These are phyloP conservation scores for Evernia prunastri DNA, from an alignment of 495 filamentous ascomycete species.

Conservation along the genomic window DNA sequence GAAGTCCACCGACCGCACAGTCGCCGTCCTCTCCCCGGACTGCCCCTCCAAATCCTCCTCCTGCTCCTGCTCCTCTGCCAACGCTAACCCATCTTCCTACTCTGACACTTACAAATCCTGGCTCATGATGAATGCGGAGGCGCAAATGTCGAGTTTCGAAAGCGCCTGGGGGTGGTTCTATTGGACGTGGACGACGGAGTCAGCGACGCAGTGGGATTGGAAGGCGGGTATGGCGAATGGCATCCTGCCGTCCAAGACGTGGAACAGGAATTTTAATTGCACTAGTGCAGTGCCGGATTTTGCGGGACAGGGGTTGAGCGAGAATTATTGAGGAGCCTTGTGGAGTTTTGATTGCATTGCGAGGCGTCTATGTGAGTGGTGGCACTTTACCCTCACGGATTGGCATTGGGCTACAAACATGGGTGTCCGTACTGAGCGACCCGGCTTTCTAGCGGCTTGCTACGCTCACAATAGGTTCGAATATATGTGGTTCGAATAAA, in stretches of 20 bases:
- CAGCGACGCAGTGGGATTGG: constrained; percentile 88
- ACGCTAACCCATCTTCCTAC: constrained; percentile 63
- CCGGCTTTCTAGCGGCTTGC: not conserved
- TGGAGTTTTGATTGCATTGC: not conserved
- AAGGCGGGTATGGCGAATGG: constrained; percentile 69
- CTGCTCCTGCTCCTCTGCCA: constrained; percentile 72
- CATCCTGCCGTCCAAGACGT: constrained; percentile 74
- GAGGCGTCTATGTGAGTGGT: not conserved
- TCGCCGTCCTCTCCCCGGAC: constrained; percentile 51
- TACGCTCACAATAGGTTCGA: not conserved
- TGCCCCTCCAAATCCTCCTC: constrained; percentile 58
- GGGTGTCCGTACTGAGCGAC: not conserved
- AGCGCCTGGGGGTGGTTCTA: constrained; percentile 96
- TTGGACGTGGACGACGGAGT: constrained; percentile 86
- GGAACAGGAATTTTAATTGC: constrained; percentile 70
- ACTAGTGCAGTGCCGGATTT: constrained; percentile 63
- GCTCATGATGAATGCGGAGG: constrained; percentile 83
- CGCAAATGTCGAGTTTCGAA: constrained; percentile 91
- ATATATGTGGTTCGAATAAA: too few relatives aligned
- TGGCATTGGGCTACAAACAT: not conserved
- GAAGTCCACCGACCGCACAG: constrained; percentile 49
- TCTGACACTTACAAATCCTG: constrained; percentile 73
- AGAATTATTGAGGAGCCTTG: constrained; percentile 66
- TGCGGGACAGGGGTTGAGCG: constrained; percentile 48
- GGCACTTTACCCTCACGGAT: not conserved